Conservation (phyloP, 306 rosid genomes). For the Dryas drummondii region DNA sequence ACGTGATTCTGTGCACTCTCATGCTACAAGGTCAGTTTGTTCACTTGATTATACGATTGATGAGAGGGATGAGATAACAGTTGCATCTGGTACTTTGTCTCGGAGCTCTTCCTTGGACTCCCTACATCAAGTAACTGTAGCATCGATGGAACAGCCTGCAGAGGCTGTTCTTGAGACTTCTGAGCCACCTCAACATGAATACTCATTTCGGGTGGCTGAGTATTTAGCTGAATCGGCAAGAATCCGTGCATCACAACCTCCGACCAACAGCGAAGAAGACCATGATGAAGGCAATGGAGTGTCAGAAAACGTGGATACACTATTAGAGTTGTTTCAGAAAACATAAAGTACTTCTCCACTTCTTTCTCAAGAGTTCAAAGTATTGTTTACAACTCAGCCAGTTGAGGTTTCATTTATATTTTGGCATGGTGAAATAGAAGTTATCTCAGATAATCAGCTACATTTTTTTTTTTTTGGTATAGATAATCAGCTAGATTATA, state of each 20-base stretch:
- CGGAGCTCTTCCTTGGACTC: conserved; percentile 67
- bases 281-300: conserved; percentile 23
- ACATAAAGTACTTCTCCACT: conserved; percentile 30
- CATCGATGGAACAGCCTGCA: conserved; percentile 43
- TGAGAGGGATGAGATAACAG: conserved; percentile 79
- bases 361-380: not conserved
- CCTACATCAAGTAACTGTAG: conserved; percentile 66
- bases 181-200: conserved; percentile 20
- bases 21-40: conserved; percentile 73
- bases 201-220: conserved; percentile 38
- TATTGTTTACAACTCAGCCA: not conserved
- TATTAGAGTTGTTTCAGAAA: conserved; percentile 64
- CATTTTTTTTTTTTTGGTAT: not conserved
- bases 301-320: conserved; percentile 51
- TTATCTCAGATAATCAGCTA: not conserved
- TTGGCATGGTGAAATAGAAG: conserved; percentile 5
- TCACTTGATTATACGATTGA: conserved; percentile 69
- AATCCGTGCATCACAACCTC: conserved; percentile 23
- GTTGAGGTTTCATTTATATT: not conserved
- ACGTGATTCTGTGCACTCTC: conserved; percentile 56
- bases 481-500: conserved; percentile 2
- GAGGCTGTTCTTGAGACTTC: conserved; percentile 33
- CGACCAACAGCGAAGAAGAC: conserved; percentile 32
- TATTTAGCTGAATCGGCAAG: conserved; percentile 43
- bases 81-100: conserved; percentile 74